Evolutionary conservation across 1,284 basidiomycete genomes (phyloP).

Genomic region (Phlebopus sp.): DNA sequence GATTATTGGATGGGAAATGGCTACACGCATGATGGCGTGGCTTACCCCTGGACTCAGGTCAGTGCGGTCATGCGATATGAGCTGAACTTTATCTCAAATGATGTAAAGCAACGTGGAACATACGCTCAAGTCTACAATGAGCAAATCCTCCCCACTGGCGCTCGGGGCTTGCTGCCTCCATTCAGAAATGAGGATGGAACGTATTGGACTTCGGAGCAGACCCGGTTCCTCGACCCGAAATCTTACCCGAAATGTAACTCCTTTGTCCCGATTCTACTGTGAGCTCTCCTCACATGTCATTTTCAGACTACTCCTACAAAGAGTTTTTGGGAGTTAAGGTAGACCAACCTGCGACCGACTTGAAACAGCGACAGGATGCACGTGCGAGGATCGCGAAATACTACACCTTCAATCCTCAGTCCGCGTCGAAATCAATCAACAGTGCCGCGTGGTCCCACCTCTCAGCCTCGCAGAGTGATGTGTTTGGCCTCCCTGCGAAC

Average conservation of each 20-base stretch:
- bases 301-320: constrained; percentile 24
- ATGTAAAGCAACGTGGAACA: constrained; percentile 16
- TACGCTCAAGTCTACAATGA: constrained; percentile 22
- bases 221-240: constrained; percentile 19
- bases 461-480: constrained; percentile 9
- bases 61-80: not conserved
- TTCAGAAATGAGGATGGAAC: constrained; percentile 21
- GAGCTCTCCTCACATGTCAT: not conserved
- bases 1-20: constrained; percentile 25
- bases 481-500: constrained; percentile 11
- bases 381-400: constrained; percentile 20
- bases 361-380: constrained; percentile 17
- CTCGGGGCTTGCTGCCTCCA: constrained; percentile 17
- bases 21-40: constrained; percentile 8
- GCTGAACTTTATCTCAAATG: not conserved
- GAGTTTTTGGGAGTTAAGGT: constrained; percentile 26
- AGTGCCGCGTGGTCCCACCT: constrained; percentile 17
- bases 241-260: constrained; percentile 19
- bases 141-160: constrained; percentile 17
- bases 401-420: constrained; percentile 19
- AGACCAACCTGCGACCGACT: constrained; percentile 9
- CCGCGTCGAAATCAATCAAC: not conserved
- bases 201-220: constrained; percentile 23
- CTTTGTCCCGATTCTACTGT: not conserved
- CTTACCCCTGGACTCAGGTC: constrained; percentile 22